Evolutionary conservation across 2,329 filamentous ascomycete genomes (phyloP).

Genomic region (Pseudocercospora macadamiae): DNA sequence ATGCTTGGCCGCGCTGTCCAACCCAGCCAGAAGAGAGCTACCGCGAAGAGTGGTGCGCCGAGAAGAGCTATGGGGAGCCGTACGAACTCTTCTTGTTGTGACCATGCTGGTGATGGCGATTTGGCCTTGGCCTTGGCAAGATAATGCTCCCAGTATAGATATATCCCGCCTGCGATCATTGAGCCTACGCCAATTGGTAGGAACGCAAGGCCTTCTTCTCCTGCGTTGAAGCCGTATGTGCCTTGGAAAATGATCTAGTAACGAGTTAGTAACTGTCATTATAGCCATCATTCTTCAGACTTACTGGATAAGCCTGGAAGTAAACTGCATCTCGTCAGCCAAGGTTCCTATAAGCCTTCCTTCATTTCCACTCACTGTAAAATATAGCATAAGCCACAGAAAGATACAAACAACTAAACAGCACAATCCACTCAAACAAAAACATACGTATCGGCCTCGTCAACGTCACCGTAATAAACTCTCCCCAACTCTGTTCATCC

Average conservation of each 20-base stretch:
- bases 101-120: slow-evolving; percentile 56
- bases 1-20: slow-evolving; percentile 51
- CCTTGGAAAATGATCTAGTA: slow-evolving; percentile 66
- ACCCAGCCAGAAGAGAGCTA: slow-evolving; percentile 60
- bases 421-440: slow-evolving; percentile 72
- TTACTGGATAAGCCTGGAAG: slow-evolving; percentile 73
- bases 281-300: too few relatives aligned
- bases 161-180: slow-evolving; percentile 61
- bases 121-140: slow-evolving; percentile 55
- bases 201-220: slow-evolving; percentile 68
- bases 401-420: slow-evolving; percentile 71
- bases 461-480: slow-evolving; percentile 70
- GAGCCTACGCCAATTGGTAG: slow-evolving; percentile 69
- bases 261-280: too few relatives aligned
- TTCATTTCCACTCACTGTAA: slow-evolving; percentile 50
- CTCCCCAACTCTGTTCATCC: slow-evolving; percentile 57
- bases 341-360: neutral
- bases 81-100: slow-evolving; percentile 65
- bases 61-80: slow-evolving; percentile 71
- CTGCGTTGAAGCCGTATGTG: slow-evolving; percentile 66
- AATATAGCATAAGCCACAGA: slow-evolving; percentile 65
- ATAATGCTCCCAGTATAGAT: slow-evolving; percentile 66
- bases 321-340: slow-evolving; percentile 54
- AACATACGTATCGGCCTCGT: slow-evolving; percentile 75
- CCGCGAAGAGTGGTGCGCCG: slow-evolving; percentile 46